Base-by-base conservation (phyloP, 2,329 filamentous ascomycete species). In the Passalora sequoiae region DNA sequence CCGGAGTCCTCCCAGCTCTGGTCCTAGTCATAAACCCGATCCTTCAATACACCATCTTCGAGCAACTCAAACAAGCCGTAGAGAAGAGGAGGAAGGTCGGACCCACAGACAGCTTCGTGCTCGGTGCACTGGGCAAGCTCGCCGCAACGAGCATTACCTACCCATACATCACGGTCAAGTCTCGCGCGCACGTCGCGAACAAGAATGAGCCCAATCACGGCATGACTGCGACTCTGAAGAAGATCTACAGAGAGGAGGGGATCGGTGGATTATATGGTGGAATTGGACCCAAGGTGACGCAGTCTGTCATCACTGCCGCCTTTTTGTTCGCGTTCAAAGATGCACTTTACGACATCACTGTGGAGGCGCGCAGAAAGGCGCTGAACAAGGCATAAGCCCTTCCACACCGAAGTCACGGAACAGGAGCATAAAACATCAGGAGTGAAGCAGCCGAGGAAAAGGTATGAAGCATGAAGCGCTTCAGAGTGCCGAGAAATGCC, bases 311-410 rank as follows among this genome's bases (percentile, higher is more conserved):
- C 50, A 98, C 92, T 4, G 92, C 92, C 4, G 92, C 92, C 2
- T 89, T 97, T 69, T 73, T 98, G 46, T 98, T 98, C 64, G 92
- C 89, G 2, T 96, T 98, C 73, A 98, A 98, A 75, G 92, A 98
- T 64, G 86, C 88, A 5, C 76, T 98, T 4, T 98, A 97, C 64
- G 86, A 88, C 59, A 80, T 84, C 67, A 89, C 82, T 0, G 70
- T 91, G 38, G 78, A 74, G 58, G 77, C 88, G 22, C 75, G 86
- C 25, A 52, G 48, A 31, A 54, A 33, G 7, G 38, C 61, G 20
- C 40, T 33, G 9, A 44, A 49, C 44, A 54, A 50, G 49, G 49
- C 44, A 10, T 53, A 49, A 42, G 43, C 21, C 6, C 10, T 30
- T 4, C 6, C 5, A 24, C 32, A n/a, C n/a, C 13, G 16, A 22